Base-by-base conservation (phyloP, 1,284 basidiomycete species). In the Irpex sp. region DNA sequence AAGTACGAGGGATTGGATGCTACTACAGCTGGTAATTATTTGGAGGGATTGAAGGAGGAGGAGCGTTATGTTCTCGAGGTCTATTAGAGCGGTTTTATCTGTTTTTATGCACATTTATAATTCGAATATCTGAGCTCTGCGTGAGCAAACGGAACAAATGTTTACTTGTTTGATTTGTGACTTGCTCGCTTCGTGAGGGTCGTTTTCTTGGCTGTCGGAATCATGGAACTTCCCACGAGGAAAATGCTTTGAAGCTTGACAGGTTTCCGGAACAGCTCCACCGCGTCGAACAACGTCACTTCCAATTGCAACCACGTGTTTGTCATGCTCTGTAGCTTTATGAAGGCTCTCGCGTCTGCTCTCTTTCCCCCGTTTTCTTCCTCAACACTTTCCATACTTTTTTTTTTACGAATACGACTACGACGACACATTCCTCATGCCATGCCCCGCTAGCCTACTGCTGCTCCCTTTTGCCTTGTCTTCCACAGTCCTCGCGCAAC, bases 41-140 rank as follows among this genome's bases (percentile, higher is more conserved):
- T 99, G 56, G 96, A 98, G 79, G 82, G 88, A 63, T 78, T 98
- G 71, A 99, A 99, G 81, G 97, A 97, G 78, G 93, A 97, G 69
- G 97, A 99, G 78, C 88, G 96, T 60, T 98, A 98, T 77, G 95
- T 99, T 13, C 85, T 98, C 51, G 97, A 99, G 85, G 96, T 97
- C 68, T 72, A 76, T 68, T 72, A 65, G 63, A 62, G 13, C 4
- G 11, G 11, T 43, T 11, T 43, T 43, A 2, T 43, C 9, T 15
- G 11, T 13, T 13, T 11, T 13, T 46, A 46, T 4, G 3, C 39
- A 11, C 39, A 46, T 13, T 8, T n/a, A 9, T n/a, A 9, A n/a
- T 51, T 26, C 26, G 17, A 51, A 15, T 51, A 31, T 11, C 9
- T 19, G 31, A 33, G 31, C 31, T 33, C 31, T 6, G 31, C 5